A percentile compares a stretch with the other conserved stretches of the same genome.
These are phyloP conservation scores for Schwanniomyces sp. DNA, from an alignment of 805 yeast genomes.

Conservation along the genomic window DNA sequence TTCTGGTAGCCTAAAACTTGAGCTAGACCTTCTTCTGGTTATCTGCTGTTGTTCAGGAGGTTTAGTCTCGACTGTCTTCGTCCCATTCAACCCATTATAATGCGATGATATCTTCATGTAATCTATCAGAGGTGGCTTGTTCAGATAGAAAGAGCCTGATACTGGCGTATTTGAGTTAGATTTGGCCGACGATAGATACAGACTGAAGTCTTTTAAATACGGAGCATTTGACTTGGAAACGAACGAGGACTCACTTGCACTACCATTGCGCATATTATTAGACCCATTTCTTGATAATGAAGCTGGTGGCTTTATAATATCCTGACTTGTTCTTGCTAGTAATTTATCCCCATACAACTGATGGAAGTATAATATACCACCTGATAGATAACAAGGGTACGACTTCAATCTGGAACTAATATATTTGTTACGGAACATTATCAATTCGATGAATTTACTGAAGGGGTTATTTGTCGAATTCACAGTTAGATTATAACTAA, in stretches of 20 bases:
- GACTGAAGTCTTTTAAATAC: conserved; percentile 31
- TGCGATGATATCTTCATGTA: neutral
- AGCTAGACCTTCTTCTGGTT: neutral
- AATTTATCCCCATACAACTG: conserved; percentile 26
- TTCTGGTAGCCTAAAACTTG: neutral
- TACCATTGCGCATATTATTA: neutral
- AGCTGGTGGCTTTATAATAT: conserved; percentile 16
- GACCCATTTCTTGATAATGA: conserved; percentile 14
- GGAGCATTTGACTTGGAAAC: conserved; percentile 11
- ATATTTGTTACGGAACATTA: conserved; percentile 30
- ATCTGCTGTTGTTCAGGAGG: conserved; percentile 6
- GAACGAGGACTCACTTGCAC: neutral
- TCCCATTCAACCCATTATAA: neutral
- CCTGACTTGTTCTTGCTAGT: conserved; percentile 12
- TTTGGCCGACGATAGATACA: conserved; percentile 28
- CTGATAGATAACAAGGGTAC: conserved; percentile 34
- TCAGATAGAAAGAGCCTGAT: conserved; percentile 12
- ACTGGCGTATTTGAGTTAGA: conserved; percentile 14
- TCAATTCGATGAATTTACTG: conserved; percentile 38
- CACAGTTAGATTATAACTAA: conserved; percentile 34
- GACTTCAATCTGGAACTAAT: conserved; percentile 31
- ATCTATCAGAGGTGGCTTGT: neutral
- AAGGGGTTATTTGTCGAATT: conserved; percentile 58
- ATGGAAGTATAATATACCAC: conserved; percentile 39
- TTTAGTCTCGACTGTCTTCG: neutral